These are phyloP conservation scores for Exophiala aquamarina DNA, from an alignment of 2,329 filamentous ascomycete genomes.

Conservation along the genomic window DNA sequence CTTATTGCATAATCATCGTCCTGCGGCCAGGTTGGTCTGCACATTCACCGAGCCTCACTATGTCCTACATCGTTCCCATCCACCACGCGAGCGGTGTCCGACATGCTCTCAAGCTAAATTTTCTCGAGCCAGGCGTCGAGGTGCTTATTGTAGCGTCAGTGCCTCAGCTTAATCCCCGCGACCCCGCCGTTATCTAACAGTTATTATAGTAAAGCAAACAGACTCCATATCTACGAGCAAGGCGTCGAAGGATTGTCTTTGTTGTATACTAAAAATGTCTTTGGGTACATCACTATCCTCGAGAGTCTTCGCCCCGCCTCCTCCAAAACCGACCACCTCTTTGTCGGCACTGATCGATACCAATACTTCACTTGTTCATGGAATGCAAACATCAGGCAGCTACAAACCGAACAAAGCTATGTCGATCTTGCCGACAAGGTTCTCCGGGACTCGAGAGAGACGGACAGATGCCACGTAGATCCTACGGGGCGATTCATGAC, in stretches of 20 bases:
- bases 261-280: slow-evolving; percentile 69
- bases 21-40: too few relatives aligned
- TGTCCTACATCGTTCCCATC: slow-evolving; percentile 95
- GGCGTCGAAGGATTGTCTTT: slow-evolving; percentile 65
- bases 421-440: slow-evolving; percentile 62
- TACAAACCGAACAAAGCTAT: slow-evolving; percentile 59
- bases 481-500: slow-evolving; percentile 70
- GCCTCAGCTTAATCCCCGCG: too few relatives aligned
- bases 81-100: slow-evolving; percentile 89
- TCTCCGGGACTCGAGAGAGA: slow-evolving; percentile 73
- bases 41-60: slow-evolving; percentile 39
- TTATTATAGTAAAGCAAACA: slow-evolving; percentile 70
- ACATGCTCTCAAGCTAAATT: slow-evolving; percentile 78
- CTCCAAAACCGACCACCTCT: slow-evolving; percentile 76
- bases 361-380: slow-evolving; percentile 90
- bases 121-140: slow-evolving; percentile 72
- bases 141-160: slow-evolving; percentile 85
- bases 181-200: slow-evolving; percentile 22
- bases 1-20: too few relatives aligned
- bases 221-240: slow-evolving; percentile 78
- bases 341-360: slow-evolving; percentile 85
- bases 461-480: slow-evolving; percentile 80
- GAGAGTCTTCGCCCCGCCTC: slow-evolving; percentile 75
- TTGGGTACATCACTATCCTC: slow-evolving; percentile 84
- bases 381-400: slow-evolving; percentile 59